Evolutionary conservation across 768 basidiomycete species (phyloP), one percentile per base, ranked within the genome.

Genomic region (Solioccasus polychromus): DNA sequence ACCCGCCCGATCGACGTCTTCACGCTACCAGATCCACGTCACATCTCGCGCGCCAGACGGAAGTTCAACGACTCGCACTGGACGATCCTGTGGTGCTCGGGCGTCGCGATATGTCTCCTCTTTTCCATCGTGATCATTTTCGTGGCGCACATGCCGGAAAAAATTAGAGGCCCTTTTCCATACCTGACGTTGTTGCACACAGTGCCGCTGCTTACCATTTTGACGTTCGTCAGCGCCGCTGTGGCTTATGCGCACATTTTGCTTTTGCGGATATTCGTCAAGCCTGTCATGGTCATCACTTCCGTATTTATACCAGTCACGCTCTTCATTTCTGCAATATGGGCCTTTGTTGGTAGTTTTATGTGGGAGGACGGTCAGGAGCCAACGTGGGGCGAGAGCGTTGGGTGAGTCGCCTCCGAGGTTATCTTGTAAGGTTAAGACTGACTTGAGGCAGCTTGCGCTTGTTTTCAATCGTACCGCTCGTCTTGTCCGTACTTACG

Each of bases 321-420:
- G 0, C 70, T 92, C 49, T 75, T 88, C 57, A 71, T 88, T 39
- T 88, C 85, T 32, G 79, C 87, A 7, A 53, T 89, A 20, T 89
- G 88, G 80, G 87, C 88, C 1, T 91, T 92, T 63, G 71, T 83
- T 12, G 88, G 87, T 24, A 88, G 85, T 59, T 90, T 90, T 53
- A 72, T 79, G 69, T 79, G 76, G 72, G 75, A 75, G 42, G 62
- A 58, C n/a, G 60, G 67, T 44, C 61, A 62, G 32, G 79, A 78
- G 45, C 82, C 82, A 29, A 87, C 86, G 10, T 90, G 88, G 88
- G 85, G 87, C 39, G 86, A 89, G 68, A 86, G 84, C 19, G 74
- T 82, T 36, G 88, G 88, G 86, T 88, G 55, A 67, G 83, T 69
- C 12, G 14, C 34, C 35, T 51, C 15, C 30, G 32, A 26, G 43